Conservation (phyloP, 352 stramenopile genomes). For the Blastocystis sp. region DNA sequence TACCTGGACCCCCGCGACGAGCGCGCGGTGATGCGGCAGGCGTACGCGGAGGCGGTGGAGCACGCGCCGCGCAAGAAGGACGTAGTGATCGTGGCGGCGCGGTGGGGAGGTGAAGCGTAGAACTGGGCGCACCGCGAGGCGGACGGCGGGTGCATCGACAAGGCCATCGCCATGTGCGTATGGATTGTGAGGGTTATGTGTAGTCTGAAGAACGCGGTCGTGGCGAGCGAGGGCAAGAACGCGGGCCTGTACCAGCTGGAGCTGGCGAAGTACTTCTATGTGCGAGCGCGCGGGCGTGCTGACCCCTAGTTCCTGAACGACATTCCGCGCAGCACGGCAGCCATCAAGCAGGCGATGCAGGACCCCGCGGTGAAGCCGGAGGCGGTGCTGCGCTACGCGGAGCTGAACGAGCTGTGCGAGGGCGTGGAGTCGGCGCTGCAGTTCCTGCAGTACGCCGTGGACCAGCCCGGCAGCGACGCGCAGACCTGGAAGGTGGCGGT, state of each 20-base stretch:
- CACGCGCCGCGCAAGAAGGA: not conserved
- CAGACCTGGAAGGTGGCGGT: not conserved
- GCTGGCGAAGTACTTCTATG: conserved; percentile 34
- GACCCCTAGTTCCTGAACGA: conserved; percentile 9
- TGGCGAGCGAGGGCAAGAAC: too few species aligned
- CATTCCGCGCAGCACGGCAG: not conserved
- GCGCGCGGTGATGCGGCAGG: conserved; percentile 5
- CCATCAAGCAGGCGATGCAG: conserved; percentile 25
- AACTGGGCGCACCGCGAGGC: conserved; percentile 10
- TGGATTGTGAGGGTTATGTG: not conserved
- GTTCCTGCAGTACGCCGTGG: not conserved
- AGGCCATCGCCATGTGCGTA: conserved; percentile 12
- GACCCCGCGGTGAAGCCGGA: not conserved
- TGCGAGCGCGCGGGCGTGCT: not conserved
- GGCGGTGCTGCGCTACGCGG: not conserved
- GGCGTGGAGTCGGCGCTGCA: not conserved
- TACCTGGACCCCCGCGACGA: conserved; percentile 25
- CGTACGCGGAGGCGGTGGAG: not conserved
- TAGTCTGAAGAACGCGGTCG: not conserved
- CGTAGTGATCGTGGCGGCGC: not conserved
- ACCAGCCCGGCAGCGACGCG: not conserved
- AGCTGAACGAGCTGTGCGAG: conserved; percentile 2
- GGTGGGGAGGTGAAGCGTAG: not conserved
- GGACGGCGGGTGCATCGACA: conserved; percentile 15
- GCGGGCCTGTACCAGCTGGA: not conserved